Conservation (phyloP, 257 asterid genomes). For the Verbascum thapsus region DNA sequence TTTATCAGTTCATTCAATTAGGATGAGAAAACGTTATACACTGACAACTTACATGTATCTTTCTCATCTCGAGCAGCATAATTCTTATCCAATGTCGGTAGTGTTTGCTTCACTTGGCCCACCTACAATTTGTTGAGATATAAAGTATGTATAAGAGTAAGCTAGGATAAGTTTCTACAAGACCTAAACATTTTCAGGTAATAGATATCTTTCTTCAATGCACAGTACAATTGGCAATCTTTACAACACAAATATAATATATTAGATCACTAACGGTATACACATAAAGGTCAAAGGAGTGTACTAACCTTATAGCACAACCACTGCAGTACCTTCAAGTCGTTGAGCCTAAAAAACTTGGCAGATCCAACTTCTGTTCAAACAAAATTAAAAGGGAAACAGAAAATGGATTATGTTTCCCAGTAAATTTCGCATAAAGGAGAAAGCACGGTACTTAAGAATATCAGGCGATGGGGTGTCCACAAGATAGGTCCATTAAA, state of each 20-base stretch:
- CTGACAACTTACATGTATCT: slow-evolving; percentile 61
- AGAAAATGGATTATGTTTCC: slow-evolving; percentile 8
- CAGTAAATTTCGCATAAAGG: neutral
- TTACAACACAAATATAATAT: neutral
- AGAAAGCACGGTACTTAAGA: neutral
- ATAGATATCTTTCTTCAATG: too few relatives aligned
- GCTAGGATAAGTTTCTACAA: neutral
- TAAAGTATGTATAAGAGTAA: slow-evolving; percentile 20
- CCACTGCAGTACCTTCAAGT: slow-evolving; percentile 83
- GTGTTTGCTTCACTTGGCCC: slow-evolving; percentile 60
- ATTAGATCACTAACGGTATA: neutral
- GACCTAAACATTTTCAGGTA: too few relatives aligned
- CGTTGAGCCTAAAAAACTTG: slow-evolving; percentile 89
- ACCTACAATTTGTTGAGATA: slow-evolving; percentile 52
- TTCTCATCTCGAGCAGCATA: slow-evolving; percentile 78
- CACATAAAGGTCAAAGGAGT: slow-evolving; percentile 21
- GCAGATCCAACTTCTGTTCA: slow-evolving; percentile 74
- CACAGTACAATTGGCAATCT: slow-evolving; percentile 1
- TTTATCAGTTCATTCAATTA: slow-evolving; percentile 20
- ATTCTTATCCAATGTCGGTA: slow-evolving; percentile 76
- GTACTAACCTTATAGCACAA: slow-evolving; percentile 76
- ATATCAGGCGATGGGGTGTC: too few relatives aligned
- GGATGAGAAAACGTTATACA: slow-evolving; percentile 6
- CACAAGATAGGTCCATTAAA: too few relatives aligned
- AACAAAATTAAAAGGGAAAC: slow-evolving; percentile 22